A percentile compares a stretch with the other conserved stretches of the same genome.
Conservation (phyloP, 352 stramenopile species). For the Pythium aphanidermatum region DNA sequence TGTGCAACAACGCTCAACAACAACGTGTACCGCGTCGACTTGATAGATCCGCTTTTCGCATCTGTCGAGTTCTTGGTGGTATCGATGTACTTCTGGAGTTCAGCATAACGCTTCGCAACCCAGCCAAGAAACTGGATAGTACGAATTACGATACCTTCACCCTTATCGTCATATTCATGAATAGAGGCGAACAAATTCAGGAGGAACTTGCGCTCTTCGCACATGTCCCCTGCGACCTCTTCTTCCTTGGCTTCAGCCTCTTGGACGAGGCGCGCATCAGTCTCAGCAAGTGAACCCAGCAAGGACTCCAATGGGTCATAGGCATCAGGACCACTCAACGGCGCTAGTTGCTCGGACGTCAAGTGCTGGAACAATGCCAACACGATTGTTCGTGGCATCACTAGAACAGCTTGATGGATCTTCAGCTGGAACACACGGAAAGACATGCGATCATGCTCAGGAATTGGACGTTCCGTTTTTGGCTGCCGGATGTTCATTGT, state of each 20-base stretch:
- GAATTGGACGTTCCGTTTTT: constrained; percentile 76
- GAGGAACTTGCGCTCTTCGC: constrained; percentile 68
- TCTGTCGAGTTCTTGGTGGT: constrained; percentile 9
- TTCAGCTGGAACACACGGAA: constrained; percentile 83
- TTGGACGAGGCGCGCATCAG: constrained; percentile 44
- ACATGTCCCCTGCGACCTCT: constrained; percentile 63
- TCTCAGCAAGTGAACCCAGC: constrained; percentile 30
- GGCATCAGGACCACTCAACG: constrained; percentile 9
- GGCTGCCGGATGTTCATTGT: constrained; percentile 82
- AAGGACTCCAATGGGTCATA: constrained; percentile 30
- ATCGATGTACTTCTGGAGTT: constrained; percentile 50
- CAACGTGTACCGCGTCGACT: constrained; percentile 42
- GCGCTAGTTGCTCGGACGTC: constrained; percentile 40
- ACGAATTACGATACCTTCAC: constrained; percentile 76
- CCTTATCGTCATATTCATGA: constrained; percentile 85
- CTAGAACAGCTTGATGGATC: constrained; percentile 72
- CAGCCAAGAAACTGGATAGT: constrained; percentile 80
- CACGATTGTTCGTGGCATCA: constrained; percentile 59
- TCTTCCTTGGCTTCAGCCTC: constrained; percentile 58
- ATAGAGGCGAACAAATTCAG: constrained; percentile 82
- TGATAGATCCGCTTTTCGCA: constrained; percentile 3
- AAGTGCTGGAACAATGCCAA: constrained; percentile 74
- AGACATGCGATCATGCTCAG: constrained; percentile 81
- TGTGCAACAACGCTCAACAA: constrained; percentile 72
- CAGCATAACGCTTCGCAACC: constrained; percentile 62